Evolutionary conservation across 768 basidiomycete species (phyloP).

Genomic region (Russula emetica): DNA sequence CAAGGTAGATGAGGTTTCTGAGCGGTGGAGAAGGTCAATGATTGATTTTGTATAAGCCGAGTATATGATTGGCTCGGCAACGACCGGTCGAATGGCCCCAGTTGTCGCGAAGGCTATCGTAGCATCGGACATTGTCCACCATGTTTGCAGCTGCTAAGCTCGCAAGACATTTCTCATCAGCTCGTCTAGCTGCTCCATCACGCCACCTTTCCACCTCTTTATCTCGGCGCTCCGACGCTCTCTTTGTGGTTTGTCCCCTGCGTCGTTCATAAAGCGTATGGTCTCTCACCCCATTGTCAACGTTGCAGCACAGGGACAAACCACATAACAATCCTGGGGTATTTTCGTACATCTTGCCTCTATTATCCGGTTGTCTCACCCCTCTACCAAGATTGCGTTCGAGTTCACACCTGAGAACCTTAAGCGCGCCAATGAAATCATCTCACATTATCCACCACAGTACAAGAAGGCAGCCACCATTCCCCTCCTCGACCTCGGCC

Average conservation of each 20-base stretch:
- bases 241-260: slow-evolving; percentile 69
- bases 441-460: slow-evolving; percentile 90
- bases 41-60: slow-evolving; percentile 34
- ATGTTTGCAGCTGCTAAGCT: slow-evolving; percentile 22
- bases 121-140: neutral
- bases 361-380: slow-evolving; percentile 3
- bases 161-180: slow-evolving; percentile 13
- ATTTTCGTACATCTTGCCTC: slow-evolving; percentile 16
- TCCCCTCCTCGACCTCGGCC: slow-evolving; percentile 91
- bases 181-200: slow-evolving; percentile 9
- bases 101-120: neutral
- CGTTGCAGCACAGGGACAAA: slow-evolving; percentile 84
- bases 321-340: slow-evolving; percentile 92
- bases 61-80: slow-evolving; percentile 27
- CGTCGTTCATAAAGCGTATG: slow-evolving; percentile 13
- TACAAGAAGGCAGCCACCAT: slow-evolving; percentile 99
- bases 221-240: slow-evolving; percentile 66
- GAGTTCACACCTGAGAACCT: slow-evolving; percentile 76
- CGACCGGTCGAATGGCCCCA: slow-evolving; percentile 3
- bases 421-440: slow-evolving; percentile 84
- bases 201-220: slow-evolving; percentile 39
- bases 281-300: slow-evolving; percentile 26
- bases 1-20: slow-evolving; percentile 68
- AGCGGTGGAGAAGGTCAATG: slow-evolving; percentile 66
- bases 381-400: slow-evolving; percentile 70